These are phyloP conservation scores for Ogataea salicorniae DNA, from an alignment of 805 yeast genomes.

Conservation along the genomic window DNA sequence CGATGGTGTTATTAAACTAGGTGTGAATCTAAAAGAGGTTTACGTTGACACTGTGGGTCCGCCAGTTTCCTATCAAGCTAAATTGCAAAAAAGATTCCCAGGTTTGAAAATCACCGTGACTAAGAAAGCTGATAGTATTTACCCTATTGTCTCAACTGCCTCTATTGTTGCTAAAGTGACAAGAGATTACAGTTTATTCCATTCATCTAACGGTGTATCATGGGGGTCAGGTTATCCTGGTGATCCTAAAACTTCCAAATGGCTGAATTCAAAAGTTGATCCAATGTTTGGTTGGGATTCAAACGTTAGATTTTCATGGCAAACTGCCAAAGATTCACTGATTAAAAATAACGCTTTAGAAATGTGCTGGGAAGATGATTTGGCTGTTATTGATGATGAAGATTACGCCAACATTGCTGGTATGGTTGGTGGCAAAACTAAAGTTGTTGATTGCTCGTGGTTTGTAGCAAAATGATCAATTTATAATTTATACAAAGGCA, in stretches of 20 bases:
- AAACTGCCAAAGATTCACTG: slow-evolving; percentile 75
- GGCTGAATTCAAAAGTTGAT: slow-evolving; percentile 64
- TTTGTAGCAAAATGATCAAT: slow-evolving; percentile 8
- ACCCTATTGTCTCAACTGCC: slow-evolving; percentile 91
- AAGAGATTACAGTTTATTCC: slow-evolving; percentile 49
- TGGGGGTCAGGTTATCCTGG: slow-evolving; percentile 95
- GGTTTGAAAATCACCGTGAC: slow-evolving; percentile 69
- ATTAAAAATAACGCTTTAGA: slow-evolving; percentile 45
- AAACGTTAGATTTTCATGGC: slow-evolving; percentile 87
- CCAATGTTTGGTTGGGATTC: slow-evolving; percentile 80
- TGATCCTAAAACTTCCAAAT: slow-evolving; percentile 78
- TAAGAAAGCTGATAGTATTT: slow-evolving; percentile 91
- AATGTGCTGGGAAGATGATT: slow-evolving; percentile 59
- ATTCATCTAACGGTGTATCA: slow-evolving; percentile 16
- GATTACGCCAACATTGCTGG: slow-evolving; percentile 20
- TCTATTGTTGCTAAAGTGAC: slow-evolving; percentile 96
- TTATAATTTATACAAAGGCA: background rate
- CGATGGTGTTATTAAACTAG: slow-evolving; percentile 52
- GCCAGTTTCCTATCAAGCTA: slow-evolving; percentile 75
- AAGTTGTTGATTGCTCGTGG: slow-evolving; percentile 15
- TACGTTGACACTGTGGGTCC: slow-evolving; percentile 98
- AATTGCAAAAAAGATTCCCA: slow-evolving; percentile 68
- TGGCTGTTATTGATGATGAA: slow-evolving; percentile 28
- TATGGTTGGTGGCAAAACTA: slow-evolving; percentile 7
- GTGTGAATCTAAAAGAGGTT: slow-evolving; percentile 63